These are phyloP conservation scores for Ganoderma lingzhi DNA, from an alignment of 1,284 basidiomycete genomes.

Conservation along the genomic window DNA sequence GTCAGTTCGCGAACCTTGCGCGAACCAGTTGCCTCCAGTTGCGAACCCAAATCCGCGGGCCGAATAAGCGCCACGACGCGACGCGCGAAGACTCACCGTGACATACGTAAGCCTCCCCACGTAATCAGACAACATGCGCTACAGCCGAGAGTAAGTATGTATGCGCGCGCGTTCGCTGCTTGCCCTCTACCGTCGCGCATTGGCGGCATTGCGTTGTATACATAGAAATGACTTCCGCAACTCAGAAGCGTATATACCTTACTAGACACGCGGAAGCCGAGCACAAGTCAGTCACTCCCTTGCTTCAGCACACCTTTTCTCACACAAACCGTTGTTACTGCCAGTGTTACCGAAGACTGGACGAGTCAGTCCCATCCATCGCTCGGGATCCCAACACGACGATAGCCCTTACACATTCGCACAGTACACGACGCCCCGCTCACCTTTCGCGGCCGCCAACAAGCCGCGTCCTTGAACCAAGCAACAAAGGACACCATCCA, in stretches of 20 bases:
- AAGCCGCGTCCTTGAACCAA: slow-evolving; percentile 40
- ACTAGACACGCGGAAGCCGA: slow-evolving; percentile 44
- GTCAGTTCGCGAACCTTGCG: neutral
- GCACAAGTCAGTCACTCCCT: slow-evolving; percentile 38
- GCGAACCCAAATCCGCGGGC: too few species aligned
- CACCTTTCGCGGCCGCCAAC: slow-evolving; percentile 40
- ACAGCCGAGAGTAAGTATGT: too few species aligned
- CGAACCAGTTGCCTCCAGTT: too few species aligned
- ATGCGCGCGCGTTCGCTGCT: neutral
- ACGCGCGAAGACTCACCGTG: too few species aligned
- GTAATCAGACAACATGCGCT: too few species aligned
- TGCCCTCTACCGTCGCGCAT: neutral
- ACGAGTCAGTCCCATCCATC: slow-evolving; percentile 31
- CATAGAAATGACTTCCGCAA: slow-evolving; percentile 36
- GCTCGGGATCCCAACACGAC: neutral
- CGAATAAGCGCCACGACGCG: too few species aligned
- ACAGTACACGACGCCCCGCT: slow-evolving; percentile 42
- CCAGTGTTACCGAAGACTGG: slow-evolving; percentile 40
- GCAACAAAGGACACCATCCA: slow-evolving; percentile 44
- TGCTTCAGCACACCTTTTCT: neutral
- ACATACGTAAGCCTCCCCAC: too few species aligned
- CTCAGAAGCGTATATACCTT: slow-evolving; percentile 42
- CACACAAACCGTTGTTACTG: neutral
- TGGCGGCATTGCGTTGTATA: neutral
- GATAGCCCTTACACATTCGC: neutral